Conservation (phyloP, 139 green algal genomes). For the Astrephomene gubernaculifera region DNA sequence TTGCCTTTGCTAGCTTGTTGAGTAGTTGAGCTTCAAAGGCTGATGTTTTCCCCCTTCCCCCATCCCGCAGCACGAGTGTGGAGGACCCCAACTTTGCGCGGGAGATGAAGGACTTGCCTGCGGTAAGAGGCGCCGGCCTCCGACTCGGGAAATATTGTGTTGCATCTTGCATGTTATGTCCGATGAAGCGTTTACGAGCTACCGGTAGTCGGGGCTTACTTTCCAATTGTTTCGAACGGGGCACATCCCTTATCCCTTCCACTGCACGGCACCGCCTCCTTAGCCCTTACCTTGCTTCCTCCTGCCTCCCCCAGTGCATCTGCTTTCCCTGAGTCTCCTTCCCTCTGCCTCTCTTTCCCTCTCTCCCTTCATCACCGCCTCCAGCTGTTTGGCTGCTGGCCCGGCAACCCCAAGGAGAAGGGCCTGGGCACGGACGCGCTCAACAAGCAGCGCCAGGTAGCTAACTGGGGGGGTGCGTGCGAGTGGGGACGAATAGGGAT, state of each 20-base stretch:
- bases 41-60: not conserved
- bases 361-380: not conserved
- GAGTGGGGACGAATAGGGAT: not conserved
- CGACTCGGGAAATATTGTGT: too few species aligned
- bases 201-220: not conserved
- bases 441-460: not conserved
- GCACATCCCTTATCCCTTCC: not conserved
- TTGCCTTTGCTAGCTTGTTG: not conserved
- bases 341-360: not conserved
- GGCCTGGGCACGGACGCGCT: not conserved
- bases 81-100: not conserved
- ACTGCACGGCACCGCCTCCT: not conserved
- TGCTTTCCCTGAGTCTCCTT: not conserved
- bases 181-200: not conserved
- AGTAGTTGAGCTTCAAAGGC: not conserved
- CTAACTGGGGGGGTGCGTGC: not conserved
- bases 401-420: not conserved
- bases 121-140: not conserved
- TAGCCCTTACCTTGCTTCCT: not conserved
- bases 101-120: not conserved
- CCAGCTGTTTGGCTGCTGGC: constrained; percentile 19
- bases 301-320: not conserved
- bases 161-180: too few species aligned
- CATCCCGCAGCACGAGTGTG: not conserved
- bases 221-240: not conserved